phyloP scores from a whole-genome alignment of 164 flowering plant species.

The Aristolochia contorta region DNA sequence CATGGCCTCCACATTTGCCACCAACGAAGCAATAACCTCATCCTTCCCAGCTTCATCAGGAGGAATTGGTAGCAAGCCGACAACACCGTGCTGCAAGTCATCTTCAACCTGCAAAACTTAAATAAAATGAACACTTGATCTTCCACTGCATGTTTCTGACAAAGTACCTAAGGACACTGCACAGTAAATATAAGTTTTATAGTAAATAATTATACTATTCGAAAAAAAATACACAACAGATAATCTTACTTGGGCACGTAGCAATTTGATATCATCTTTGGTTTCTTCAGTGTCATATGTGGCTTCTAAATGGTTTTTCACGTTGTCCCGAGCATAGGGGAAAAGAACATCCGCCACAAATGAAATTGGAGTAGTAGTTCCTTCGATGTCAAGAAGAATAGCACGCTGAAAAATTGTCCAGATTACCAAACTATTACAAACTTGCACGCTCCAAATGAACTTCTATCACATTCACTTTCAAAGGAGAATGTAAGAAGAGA shows the following conservation, averaged over 20 bases:
- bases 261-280: conserved; percentile 69
- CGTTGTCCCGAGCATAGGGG: conserved; percentile 93
- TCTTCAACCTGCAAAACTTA: conserved; percentile 47
- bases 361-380: conserved; percentile 94
- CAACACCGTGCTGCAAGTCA: conserved; percentile 57
- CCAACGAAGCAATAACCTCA: conserved; percentile 74
- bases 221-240: conserved; percentile 1
- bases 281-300: conserved; percentile 82
- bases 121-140: too few species aligned
- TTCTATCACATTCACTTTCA: background rate
- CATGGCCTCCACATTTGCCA: conserved; percentile 88
- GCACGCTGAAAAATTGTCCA: conserved; percentile 47
- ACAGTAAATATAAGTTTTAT: too few species aligned
- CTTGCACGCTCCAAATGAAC: background rate
- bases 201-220: background rate
- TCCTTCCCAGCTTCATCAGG: conserved; percentile 62
- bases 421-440: background rate
- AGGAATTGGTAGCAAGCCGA: conserved; percentile 71
- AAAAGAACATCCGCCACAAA: conserved; percentile 92
- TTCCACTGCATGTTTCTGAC: too few species aligned
- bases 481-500: background rate
- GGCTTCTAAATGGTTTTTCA: conserved; percentile 63
- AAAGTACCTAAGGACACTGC: too few species aligned
- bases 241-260: conserved; percentile 70
- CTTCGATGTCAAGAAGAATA: conserved; percentile 97